A percentile compares a stretch with the other conserved stretches of the same genome.
phyloP scores from a whole-genome alignment of 306 rosid species.

The Cucurbita ficifolia region DNA sequence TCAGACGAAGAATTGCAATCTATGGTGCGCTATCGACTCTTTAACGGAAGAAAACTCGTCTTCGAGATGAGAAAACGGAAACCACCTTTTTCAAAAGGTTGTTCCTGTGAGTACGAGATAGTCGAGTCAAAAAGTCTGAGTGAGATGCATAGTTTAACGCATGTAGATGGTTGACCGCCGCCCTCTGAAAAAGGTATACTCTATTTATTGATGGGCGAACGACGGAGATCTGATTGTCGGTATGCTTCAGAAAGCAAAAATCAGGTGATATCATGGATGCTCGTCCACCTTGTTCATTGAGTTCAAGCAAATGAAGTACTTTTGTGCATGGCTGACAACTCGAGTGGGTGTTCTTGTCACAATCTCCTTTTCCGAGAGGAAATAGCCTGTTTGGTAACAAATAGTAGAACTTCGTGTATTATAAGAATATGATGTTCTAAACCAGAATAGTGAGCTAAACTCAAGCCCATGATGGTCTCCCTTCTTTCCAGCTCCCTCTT shows the following conservation, averaged over 20 bases:
- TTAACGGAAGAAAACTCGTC: too few relatives aligned
- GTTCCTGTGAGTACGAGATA: too few relatives aligned
- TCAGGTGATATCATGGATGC: conserved; percentile 79
- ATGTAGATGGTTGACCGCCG: too few relatives aligned
- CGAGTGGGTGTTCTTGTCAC: conserved; percentile 90
- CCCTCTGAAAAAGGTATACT: too few relatives aligned
- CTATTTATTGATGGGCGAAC: too few relatives aligned
- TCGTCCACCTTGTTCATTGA: conserved; percentile 92
- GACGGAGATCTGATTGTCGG: too few relatives aligned
- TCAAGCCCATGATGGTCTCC: conserved; percentile 29
- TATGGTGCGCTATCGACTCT: too few relatives aligned
- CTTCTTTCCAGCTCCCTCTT: conserved; percentile 62
- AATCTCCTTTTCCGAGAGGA: conserved; percentile 92
- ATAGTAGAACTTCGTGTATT: not conserved
- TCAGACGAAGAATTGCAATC: too few relatives aligned
- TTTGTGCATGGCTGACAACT: conserved; percentile 93
- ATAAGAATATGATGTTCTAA: not conserved
- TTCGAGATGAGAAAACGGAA: too few relatives aligned
- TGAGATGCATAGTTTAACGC: too few relatives aligned
- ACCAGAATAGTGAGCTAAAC: not conserved
- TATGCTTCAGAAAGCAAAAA: conserved; percentile 3
- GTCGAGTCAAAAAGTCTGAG: too few relatives aligned
- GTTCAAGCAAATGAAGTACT: conserved; percentile 79
- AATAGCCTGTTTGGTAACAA: conserved; percentile 40
- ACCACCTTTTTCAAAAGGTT: too few relatives aligned